These are phyloP conservation scores for Cochlearia excelsa DNA, from an alignment of 345 rosid genomes.

Conservation along the genomic window DNA sequence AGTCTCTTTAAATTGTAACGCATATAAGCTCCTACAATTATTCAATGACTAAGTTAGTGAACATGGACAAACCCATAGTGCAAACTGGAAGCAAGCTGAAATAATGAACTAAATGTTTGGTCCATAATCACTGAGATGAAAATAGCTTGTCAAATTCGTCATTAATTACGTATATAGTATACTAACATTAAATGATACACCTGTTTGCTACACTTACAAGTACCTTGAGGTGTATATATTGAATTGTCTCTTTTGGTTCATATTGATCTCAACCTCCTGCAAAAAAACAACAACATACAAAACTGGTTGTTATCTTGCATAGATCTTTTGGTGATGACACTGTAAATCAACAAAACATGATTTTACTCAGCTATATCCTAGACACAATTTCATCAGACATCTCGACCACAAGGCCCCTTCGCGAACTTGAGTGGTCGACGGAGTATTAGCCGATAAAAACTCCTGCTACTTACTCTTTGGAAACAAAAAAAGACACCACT, in stretches of 20 bases:
- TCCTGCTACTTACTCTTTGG: no score
- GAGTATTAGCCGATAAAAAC: no score
- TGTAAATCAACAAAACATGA: conserved; percentile 7
- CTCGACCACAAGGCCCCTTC: no score
- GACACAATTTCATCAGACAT: not conserved
- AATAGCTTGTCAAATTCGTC: not conserved
- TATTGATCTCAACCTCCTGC: conserved; percentile 9
- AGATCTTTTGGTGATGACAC: conserved; percentile 10
- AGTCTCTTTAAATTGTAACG: not conserved
- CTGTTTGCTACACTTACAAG: conserved; percentile 7
- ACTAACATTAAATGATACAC: not conserved
- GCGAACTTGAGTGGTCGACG: no score
- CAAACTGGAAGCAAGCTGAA: conserved; percentile 13
- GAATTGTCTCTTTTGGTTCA: not conserved
- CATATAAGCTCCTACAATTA: not conserved
- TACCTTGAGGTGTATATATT: not conserved
- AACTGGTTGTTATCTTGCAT: not conserved
- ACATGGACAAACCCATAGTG: not conserved
- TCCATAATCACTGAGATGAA: conserved; percentile 6
- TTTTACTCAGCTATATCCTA: not conserved
- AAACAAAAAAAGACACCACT: no score
- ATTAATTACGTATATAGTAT: not conserved
- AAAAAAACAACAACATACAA: conserved; percentile 12
- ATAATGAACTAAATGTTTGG: not conserved
- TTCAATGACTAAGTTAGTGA: not conserved